Base-by-base conservation (phyloP, 1,284 basidiomycete genomes). In the Schizophyllum commune region DNA sequence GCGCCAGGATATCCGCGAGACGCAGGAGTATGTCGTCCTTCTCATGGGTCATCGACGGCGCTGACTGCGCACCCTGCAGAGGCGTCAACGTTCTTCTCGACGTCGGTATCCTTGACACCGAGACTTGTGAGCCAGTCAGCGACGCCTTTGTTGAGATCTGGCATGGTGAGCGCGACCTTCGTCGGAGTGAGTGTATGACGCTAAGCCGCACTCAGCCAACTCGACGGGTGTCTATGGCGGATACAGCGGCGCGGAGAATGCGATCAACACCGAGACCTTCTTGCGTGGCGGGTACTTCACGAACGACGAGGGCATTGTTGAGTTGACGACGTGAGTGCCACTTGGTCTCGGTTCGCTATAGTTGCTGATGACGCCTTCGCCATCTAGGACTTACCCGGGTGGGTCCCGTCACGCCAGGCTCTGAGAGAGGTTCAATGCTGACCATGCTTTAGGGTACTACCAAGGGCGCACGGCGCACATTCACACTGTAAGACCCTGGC, bases 51-150 rank as follows among this genome's bases (percentile, higher is more conserved):
- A 47, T 47, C 39, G 39, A 13, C 17, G 3, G 39, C 39, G 39
- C 39, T 13, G 9, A 13, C 17, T 47, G 3, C 17, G 8, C 39
- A 11, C 9, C 17, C 39, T 17, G 11, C 32, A 76, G 79, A 17
- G 83, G 83, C 58, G 70, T 84, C 6, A 70, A 73, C 33, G 74
- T 85, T 66, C 69, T 76, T 53, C 77, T 84, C 68, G 81, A 85
- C 66, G 74, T 84, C 56, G 82, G 81, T 55, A 74, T 84, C 58
- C 80, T 86, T 64, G 83, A 86, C 67, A 77, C 81, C 52, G 75
- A 79, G 58, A 84, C 82, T 1, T 86, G 84, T 70, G 69, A 81
- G 63, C 82, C 84, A 17, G 70, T 84, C 8, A 67, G 71, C 32
- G 74, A 81, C 69, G 79, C 79, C 32, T 76, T 85, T 57, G 74